Percentiles rank a stretch among this genome's conserved stretches.
Evolutionary conservation across 441 rosid species (phyloP).

Genomic region (Populus tomentosa): DNA sequence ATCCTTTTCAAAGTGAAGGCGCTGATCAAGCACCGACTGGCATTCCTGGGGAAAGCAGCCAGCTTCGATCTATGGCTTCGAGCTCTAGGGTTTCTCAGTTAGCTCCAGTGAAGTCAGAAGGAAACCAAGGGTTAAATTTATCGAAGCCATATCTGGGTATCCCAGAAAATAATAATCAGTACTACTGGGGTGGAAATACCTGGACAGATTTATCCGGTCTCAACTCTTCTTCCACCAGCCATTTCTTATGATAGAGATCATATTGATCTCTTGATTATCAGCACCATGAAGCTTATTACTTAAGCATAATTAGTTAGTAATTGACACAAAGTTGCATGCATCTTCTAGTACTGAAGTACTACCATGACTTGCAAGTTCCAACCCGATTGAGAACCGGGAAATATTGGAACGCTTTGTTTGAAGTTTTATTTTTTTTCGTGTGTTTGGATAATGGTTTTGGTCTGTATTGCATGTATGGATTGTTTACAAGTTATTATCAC

Average conservation of each 20-base stretch:
- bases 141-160: conserved; percentile 38
- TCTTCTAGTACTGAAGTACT: conserved; percentile 3
- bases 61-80: conserved; percentile 30
- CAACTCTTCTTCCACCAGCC: conserved; percentile 59
- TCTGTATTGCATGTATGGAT: conserved; percentile 31
- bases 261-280: neutral
- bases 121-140: conserved; percentile 35
- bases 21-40: conserved; percentile 23
- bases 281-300: neutral
- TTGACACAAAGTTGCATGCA: conserved; percentile 1
- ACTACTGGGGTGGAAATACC: conserved; percentile 54
- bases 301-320: neutral
- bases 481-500: conserved; percentile 10
- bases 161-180: conserved; percentile 43
- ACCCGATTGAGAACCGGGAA: neutral
- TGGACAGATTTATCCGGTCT: conserved; percentile 86
- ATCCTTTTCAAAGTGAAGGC: conserved; percentile 47
- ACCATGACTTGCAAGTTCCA: conserved; percentile 6
- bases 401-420: neutral
- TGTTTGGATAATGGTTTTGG: conserved; percentile 8
- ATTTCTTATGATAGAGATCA: conserved; percentile 28
- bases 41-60: conserved; percentile 20
- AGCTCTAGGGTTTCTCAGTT: conserved; percentile 46
- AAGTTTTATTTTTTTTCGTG: neutral
- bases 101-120: conserved; percentile 73